Base-by-base conservation (phyloP, 2,329 filamentous ascomycete genomes). In the Alternaria sp. region DNA sequence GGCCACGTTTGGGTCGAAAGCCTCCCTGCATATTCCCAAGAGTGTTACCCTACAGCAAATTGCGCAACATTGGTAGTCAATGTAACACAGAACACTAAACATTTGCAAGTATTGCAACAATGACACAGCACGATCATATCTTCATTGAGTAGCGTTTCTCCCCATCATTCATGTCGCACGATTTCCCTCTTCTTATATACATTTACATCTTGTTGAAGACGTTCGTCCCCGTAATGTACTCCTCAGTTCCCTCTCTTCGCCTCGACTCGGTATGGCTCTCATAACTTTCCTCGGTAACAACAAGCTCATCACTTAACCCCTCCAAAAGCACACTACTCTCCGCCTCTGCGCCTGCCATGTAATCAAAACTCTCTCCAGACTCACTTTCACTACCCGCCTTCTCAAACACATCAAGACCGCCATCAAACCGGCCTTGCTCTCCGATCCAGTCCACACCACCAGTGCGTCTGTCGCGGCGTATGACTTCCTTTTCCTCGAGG, bases 341-440 rank as follows among this genome's bases (percentile, higher is more conserved):
- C 0, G 79, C 80, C 66, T 83, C 82, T 0, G 81, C 78, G 4
- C 78, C 79, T 20, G 79, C 79, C 78, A 84, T 78, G 63, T 82
- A 67, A 62, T 83, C 81, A 49, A 83, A 84, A 62, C 80, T 82
- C 45, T 72, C 71, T n/a, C 67, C 74, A 44, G 68, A 72, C 32
- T 74, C 72, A 11, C 69, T 72, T 28, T 74, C 72, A 10, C 69
- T 72, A 12, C 69, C 70, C 3, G 66, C 62, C 60, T 71, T 75
- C 51, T 75, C 71, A 32, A 73, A 74, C 0, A 75, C 73, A 34
- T 76, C 74, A 14, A 70, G 52, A 5, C 75, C 75, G 11, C 72
- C 74, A 46, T 79, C 76, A 65, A 70, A 77, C 73, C 73, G 76
- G 32, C 74, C 77, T 48, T 79, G 76, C 64, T 79, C 76, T 28